These are phyloP conservation scores for Drechslera avenae DNA, from an alignment of 2,329 filamentous ascomycete genomes.

Conservation along the genomic window DNA sequence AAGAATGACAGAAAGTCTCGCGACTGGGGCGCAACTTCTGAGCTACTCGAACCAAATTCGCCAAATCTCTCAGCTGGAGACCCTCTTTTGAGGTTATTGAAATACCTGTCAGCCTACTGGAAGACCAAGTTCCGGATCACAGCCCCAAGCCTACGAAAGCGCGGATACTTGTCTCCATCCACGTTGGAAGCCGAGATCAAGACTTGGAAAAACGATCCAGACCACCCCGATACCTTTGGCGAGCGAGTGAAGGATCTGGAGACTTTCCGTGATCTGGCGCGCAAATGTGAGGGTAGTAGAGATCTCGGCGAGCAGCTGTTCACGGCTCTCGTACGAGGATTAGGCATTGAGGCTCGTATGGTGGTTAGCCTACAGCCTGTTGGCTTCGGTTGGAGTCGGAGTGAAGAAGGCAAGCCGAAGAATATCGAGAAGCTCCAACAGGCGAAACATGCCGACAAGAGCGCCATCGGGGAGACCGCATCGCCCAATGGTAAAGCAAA, in stretches of 20 bases:
- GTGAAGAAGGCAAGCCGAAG: constrained; percentile 71
- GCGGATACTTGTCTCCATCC: constrained; percentile 82
- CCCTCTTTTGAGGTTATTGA: constrained; percentile 77
- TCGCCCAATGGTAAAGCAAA: constrained; percentile 11
- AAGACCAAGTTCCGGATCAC: constrained; percentile 79
- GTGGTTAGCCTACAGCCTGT: constrained; percentile 83
- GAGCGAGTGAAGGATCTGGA: constrained; percentile 72
- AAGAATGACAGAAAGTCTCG: constrained; percentile 54
- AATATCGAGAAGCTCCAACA: constrained; percentile 40
- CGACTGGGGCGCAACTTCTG: constrained; percentile 75
- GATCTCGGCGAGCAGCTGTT: constrained; percentile 91
- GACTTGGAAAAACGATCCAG: constrained; percentile 67
- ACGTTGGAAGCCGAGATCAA: constrained; percentile 75
- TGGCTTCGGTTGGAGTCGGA: constrained; percentile 89
- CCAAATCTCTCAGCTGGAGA: constrained; percentile 83
- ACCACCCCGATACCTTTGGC: constrained; percentile 71
- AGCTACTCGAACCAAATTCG: constrained; percentile 69
- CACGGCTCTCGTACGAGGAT: constrained; percentile 77
- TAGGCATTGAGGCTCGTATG: constrained; percentile 83
- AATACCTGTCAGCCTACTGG: constrained; percentile 83
- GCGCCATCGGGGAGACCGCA: background rate
- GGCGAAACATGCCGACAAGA: background rate
- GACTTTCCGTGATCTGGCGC: constrained; percentile 72
- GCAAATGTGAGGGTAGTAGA: constrained; percentile 75
- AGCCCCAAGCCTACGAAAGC: constrained; percentile 81